Percentiles rank a stretch among this genome's conserved stretches.
Conservation (phyloP, 2,329 filamentous ascomycete genomes). For the Metarhizium album region DNA sequence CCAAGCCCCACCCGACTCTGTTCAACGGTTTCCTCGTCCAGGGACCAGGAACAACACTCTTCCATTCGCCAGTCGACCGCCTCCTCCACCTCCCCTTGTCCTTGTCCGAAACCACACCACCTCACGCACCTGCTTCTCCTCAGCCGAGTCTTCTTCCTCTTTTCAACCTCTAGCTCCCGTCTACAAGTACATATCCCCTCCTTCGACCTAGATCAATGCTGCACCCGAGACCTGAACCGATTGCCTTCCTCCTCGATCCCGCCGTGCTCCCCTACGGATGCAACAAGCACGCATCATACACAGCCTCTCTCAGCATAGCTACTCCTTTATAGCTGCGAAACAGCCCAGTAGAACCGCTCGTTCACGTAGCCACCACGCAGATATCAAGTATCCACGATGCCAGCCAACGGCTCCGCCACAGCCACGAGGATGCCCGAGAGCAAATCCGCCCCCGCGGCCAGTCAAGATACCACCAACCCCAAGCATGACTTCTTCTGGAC, state of each 20-base stretch:
- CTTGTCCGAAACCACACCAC: too few relatives aligned
- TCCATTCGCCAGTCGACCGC: too few relatives aligned
- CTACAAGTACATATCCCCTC: background rate
- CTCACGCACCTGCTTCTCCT: background rate
- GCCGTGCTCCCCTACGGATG: too few relatives aligned
- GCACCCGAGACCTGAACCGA: background rate
- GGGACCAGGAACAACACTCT: too few relatives aligned
- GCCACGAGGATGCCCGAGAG: constrained; percentile 21
- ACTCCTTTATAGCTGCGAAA: background rate
- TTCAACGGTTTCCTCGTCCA: too few relatives aligned
- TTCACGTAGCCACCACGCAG: background rate
- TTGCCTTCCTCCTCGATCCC: background rate
- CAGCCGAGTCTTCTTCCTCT: background rate
- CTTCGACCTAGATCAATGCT: background rate
- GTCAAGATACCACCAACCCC: constrained; percentile 14
- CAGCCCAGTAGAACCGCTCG: background rate
- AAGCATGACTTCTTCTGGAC: constrained; percentile 81
- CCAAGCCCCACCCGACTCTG: too few relatives aligned
- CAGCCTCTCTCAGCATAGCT: background rate
- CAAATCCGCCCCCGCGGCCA: constrained; percentile 11
- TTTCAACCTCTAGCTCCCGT: background rate
- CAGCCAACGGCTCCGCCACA: constrained; percentile 22
- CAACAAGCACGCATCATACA: too few relatives aligned
- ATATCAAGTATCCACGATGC: constrained; percentile 9
- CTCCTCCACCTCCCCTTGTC: too few relatives aligned